Evolutionary conservation across 2,329 filamentous ascomycete genomes (phyloP), one percentile per base, ranked within the genome.

Genomic region (Venturia effusa): DNA sequence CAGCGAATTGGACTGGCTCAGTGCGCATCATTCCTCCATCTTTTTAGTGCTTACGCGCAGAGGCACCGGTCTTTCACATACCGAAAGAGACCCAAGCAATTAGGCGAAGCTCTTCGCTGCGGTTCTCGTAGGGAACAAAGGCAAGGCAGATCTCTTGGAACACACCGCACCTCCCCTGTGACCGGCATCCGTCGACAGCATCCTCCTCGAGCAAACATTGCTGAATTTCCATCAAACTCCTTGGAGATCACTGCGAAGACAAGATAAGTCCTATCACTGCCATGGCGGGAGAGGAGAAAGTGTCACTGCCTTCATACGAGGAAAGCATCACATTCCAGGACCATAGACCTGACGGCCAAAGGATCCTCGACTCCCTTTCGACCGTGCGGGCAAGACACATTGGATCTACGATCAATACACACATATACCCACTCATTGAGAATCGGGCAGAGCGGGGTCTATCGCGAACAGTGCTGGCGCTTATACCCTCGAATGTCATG

Each of bases 401-500:
- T 62, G 68, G 71, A 30, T 66, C 72, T 39, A 69, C 79, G 19
- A 72, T 80, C 37, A 68, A 72, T 37, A 70, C 67, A 1, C 70
- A 76, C 66, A 74, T 80, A 64, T 73, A 76, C 37, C 78, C 79
- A 1, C 68, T 77, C 22, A 69, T 81, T 59, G 68, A 73, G 63
- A 66, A 72, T 15, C 75, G 76, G 66, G 74, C 74, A 45, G 68
- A 72, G 13, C 74, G 74, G 39, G 78, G 77, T 34, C 74, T 79
- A 45, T 74, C 76, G 19, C 75, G 75, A 65, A 77, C 76, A 17
- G 77, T 73, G 15, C 74, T 80, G 64, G 72, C 79, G 39, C 70
- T 81, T 17, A 69, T 81, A 0, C 78, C 78, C 11, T 78, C 77
- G 3, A 75, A 78, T 65, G 72, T 76, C 11, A 69, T 71, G 19